These are phyloP conservation scores for Ceratocystis destructans DNA, from an alignment of 2,329 filamentous ascomycete species.

Conservation along the genomic window DNA sequence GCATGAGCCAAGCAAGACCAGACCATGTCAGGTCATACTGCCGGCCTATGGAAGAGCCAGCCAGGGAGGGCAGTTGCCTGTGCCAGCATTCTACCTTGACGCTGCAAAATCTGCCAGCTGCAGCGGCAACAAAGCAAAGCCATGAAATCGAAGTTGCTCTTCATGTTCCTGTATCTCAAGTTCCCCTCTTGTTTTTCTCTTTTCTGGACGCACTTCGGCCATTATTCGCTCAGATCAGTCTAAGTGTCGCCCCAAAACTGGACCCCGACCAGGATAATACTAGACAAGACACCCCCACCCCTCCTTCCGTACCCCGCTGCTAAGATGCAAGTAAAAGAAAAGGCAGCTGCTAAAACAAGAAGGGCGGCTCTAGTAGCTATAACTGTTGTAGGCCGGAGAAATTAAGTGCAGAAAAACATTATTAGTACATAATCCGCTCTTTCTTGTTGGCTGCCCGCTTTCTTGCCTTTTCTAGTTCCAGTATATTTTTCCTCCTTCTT, in stretches of 20 bases:
- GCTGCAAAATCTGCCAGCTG: too few species aligned
- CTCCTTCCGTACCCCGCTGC: neutral
- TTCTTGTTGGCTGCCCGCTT: conserved; percentile 5
- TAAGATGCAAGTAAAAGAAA: neutral
- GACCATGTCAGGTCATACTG: too few species aligned
- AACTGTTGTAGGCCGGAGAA: neutral
- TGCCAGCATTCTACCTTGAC: neutral
- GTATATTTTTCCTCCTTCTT: conserved; percentile 10
- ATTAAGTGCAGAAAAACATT: neutral
- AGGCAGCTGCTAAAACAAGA: neutral
- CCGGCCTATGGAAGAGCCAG: too few species aligned
- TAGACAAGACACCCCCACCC: neutral
- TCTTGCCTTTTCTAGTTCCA: conserved; percentile 13
- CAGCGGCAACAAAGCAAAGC: neutral
- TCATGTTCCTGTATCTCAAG: neutral
- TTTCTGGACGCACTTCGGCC: conserved; percentile 17
- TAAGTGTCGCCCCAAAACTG: neutral
- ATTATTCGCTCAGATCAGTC: conserved; percentile 19
- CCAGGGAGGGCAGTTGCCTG: neutral
- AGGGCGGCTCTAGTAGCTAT: neutral
- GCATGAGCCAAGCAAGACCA: too few species aligned
- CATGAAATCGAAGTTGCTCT: neutral
- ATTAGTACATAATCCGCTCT: conserved; percentile 3
- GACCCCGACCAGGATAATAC: neutral
- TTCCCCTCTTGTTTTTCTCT: neutral